Base-by-base conservation (phyloP, 345 rosid species). In the Rhodomyrtus tomentosa region DNA sequence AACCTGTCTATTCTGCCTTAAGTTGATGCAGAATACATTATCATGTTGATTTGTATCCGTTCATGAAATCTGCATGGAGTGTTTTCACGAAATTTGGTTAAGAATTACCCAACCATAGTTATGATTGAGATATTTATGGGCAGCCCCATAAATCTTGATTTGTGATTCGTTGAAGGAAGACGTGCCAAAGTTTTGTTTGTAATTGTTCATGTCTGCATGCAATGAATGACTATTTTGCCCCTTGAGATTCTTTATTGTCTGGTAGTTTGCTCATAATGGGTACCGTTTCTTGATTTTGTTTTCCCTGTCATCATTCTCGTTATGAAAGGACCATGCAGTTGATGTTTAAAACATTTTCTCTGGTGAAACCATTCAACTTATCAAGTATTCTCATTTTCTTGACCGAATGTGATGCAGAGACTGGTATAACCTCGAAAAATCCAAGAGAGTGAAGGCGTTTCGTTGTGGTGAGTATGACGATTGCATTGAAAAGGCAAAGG, bases 401-500 rank as follows among this genome's bases (percentile, higher is more conserved):
- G 36, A 27, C 27, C 50, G 27, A 55, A 85, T 84, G 51, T 89
- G 84, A 50, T 88, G 20, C 82, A 98, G 99, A 92, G 99, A 96
- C 83, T 98, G 99, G 99, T 96, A 98, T 90, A 89, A 93, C 90
- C 97, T 98, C 83, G 99, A 98, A 83, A 95, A 94, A 84, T 96
- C 99, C 13, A 96, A 96, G 92, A 90, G 92, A 83, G 99, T 98
- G 86, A 98, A 98, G 93, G 94, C 98, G 3, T 98, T 98, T 89
- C 98, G 99, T 25, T 98, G 99, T 88, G 98, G 97, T 84, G 99
- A 96, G 81, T 98, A 95, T 88, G 96, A 93, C 80, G 89, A 89
- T 84, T 93, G 94, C 88, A 96, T 98, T 55, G 93, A 92, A 81
- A 98, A 93, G 85, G 99, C 99, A 74, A 98, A 92, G 89, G 96